Base-by-base conservation (phyloP, 345 rosid genomes). In the Salix arbutifolia region DNA sequence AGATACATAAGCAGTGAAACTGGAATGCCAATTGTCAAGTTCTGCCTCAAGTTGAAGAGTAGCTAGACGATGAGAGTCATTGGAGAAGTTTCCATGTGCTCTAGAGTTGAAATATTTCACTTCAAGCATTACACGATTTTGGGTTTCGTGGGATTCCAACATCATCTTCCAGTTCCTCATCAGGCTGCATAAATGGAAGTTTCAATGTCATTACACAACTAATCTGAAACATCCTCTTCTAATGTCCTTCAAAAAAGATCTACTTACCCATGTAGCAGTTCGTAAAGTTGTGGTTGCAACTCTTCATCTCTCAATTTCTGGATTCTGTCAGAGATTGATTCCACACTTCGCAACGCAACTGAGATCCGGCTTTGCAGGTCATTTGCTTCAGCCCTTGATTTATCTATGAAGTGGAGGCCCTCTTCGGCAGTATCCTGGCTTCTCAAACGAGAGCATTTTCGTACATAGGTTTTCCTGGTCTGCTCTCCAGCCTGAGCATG, bases 291-390 rank as follows among this genome's bases (percentile, higher is more conserved):
- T 2, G 89, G 89, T 38, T 83, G 82, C 75, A 88, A 35, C 79
- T 88, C 87, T 79, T 86, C 87, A 62, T 88, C 90, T 60, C 83
- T 81, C 56, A 88, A 66, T 74, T 71, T 82, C 73, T 76, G 70
- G 74, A 87, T 88, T 76, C 65, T 85, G 28, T 83, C 71, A 1
- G 89, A 86, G 73, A 83, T 86, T 73, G 85, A 77, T 75, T 83
- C 86, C 0, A 77, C 82, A n/a, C 77, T 73, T 17, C 79, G 69
- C n/a, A 88, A 25, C 48, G 86, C 80, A 77, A 88, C 86, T 26
- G 69, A 68, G 42, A 86, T 79, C 40, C 77, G 79, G 70, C 84
- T 65, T 25, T 81, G 74, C 69, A 88, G 69, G 37, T 81, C 80
- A 40, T 70, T 81, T 19, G 76, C 69, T 65, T 80, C 83, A 25